Evolutionary conservation across 352 stramenopile species (phyloP).

Genomic region (Blastocystis sp.): DNA sequence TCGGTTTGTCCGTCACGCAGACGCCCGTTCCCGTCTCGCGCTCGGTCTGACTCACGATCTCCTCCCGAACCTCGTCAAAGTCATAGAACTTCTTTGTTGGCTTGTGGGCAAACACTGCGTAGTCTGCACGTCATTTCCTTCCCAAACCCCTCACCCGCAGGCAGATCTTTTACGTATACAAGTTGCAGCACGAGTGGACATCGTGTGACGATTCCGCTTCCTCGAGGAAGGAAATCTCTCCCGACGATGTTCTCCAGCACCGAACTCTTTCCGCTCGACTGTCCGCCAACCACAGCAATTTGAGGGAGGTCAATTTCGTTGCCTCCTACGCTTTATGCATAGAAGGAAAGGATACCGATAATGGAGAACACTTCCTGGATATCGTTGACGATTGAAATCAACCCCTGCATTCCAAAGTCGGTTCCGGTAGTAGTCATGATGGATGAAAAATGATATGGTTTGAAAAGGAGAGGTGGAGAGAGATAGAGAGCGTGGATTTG

Average conservation of each 20-base stretch:
- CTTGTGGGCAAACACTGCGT: slow-evolving; percentile 93
- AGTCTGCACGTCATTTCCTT: slow-evolving; percentile 69
- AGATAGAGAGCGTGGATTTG: too few relatives aligned
- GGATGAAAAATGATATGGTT: not conserved
- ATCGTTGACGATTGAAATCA: slow-evolving; percentile 98
- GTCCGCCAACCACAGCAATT: slow-evolving; percentile 91
- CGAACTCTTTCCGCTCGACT: slow-evolving; percentile 87
- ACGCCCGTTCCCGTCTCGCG: slow-evolving; percentile 68
- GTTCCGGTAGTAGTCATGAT: not conserved
- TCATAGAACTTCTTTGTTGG: slow-evolving; percentile 83
- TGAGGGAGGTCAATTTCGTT: slow-evolving; percentile 82
- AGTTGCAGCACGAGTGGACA: slow-evolving; percentile 92
- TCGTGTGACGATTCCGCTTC: slow-evolving; percentile 93
- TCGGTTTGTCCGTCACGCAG: slow-evolving; percentile 87
- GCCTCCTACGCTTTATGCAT: slow-evolving; percentile 58
- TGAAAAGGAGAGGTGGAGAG: not conserved
- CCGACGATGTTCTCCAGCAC: slow-evolving; percentile 86
- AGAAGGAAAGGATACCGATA: slow-evolving; percentile 76
- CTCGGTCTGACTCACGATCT: slow-evolving; percentile 95
- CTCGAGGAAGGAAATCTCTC: slow-evolving; percentile 85
- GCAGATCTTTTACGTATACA: slow-evolving; percentile 63
- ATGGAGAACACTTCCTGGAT: slow-evolving; percentile 94
- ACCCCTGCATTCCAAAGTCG: slow-evolving; percentile 80
- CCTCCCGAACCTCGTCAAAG: slow-evolving; percentile 86
- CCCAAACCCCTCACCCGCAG: not conserved